These are phyloP conservation scores for Nitzschia sp. DNA, from an alignment of 108 stramenopile genomes.

Conservation along the genomic window DNA sequence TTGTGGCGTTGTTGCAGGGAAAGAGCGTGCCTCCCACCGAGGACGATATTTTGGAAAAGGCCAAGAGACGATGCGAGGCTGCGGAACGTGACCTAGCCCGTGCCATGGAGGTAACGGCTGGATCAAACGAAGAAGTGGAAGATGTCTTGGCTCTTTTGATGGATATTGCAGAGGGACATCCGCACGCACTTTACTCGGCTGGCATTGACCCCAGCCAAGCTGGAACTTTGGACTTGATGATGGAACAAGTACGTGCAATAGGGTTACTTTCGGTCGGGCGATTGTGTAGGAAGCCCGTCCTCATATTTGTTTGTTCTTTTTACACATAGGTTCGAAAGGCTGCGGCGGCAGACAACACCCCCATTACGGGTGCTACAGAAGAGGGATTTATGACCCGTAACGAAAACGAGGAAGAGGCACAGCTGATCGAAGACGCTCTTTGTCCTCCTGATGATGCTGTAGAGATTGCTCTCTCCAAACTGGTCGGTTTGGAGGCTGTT, in stretches of 20 bases:
- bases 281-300: neutral
- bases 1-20: slow-evolving; percentile 82
- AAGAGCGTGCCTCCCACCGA: slow-evolving; percentile 80
- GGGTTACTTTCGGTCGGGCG: neutral
- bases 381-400: slow-evolving; percentile 26
- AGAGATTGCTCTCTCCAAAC: slow-evolving; percentile 59
- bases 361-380: slow-evolving; percentile 29
- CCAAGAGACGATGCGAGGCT: slow-evolving; percentile 72
- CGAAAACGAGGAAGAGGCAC: slow-evolving; percentile 70
- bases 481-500: slow-evolving; percentile 81
- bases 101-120: slow-evolving; percentile 57
- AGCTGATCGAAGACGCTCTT: slow-evolving; percentile 79
- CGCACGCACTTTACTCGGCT: slow-evolving; percentile 81
- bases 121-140: slow-evolving; percentile 74
- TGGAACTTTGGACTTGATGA: slow-evolving; percentile 63
- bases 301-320: neutral
- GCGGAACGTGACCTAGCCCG: slow-evolving; percentile 81
- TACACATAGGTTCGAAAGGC: slow-evolving; percentile 67
- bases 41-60: slow-evolving; percentile 71
- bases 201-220: slow-evolving; percentile 74
- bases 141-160: slow-evolving; percentile 66
- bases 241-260: slow-evolving; percentile 70
- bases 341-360: slow-evolving; percentile 68
- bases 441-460: slow-evolving; percentile 85
- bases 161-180: slow-evolving; percentile 77